These are phyloP conservation scores for Scolecobasidium constrictum DNA, from an alignment of 2,329 filamentous ascomycete species.

Conservation along the genomic window DNA sequence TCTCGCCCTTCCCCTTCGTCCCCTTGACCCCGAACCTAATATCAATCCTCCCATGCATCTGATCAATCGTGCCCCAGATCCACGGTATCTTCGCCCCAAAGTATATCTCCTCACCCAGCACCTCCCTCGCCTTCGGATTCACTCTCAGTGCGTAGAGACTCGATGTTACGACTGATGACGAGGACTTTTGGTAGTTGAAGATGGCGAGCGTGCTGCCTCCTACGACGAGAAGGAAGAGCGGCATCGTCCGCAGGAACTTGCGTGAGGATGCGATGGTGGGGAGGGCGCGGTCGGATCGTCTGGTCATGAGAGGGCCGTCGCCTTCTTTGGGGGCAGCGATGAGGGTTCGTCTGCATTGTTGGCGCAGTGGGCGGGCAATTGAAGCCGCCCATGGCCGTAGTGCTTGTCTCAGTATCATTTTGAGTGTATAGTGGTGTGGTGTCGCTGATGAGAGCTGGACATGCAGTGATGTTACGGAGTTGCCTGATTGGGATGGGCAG, in stretches of 20 bases:
- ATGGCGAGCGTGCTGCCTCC: slow-evolving; percentile 67
- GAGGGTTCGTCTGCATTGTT: slow-evolving; percentile 26
- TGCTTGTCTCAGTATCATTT: neutral
- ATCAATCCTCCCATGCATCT: slow-evolving; percentile 83
- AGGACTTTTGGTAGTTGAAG: slow-evolving; percentile 98
- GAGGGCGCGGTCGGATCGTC: slow-evolving; percentile 42
- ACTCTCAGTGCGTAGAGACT: slow-evolving; percentile 89
- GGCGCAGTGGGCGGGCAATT: neutral
- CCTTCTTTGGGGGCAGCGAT: slow-evolving; percentile 39
- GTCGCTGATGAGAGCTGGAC: too few species aligned
- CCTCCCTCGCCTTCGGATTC: slow-evolving; percentile 58
- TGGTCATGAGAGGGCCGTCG: slow-evolving; percentile 40
- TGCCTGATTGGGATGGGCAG: slow-evolving; percentile 38
- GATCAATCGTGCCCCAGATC: slow-evolving; percentile 60
- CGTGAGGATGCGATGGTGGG: slow-evolving; percentile 27
- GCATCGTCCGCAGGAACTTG: slow-evolving; percentile 49
- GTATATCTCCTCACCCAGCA: slow-evolving; percentile 62
- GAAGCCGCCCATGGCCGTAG: neutral
- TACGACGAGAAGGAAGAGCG: slow-evolving; percentile 67
- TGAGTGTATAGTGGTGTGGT: neutral
- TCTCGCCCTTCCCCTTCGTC: slow-evolving; percentile 55
- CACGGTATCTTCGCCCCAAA: slow-evolving; percentile 38
- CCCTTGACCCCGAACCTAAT: slow-evolving; percentile 82
- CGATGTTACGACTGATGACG: slow-evolving; percentile 68
- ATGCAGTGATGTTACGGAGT: too few species aligned